Base-by-base conservation (phyloP, 805 yeast species). In the Debaryomyces tyrocola region DNA sequence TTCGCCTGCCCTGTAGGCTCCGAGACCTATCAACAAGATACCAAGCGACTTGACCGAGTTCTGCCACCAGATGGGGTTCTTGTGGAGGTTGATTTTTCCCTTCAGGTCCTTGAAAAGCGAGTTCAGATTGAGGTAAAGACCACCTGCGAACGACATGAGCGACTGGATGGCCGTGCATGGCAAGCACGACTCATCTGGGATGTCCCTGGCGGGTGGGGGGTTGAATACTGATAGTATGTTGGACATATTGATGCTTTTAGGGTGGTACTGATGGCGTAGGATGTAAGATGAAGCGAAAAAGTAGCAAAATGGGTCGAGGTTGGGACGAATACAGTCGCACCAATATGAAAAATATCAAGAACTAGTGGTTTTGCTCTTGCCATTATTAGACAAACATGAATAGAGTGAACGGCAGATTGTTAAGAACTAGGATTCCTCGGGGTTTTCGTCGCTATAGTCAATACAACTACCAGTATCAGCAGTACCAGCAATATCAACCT, bases 11-110 rank as follows among this genome's bases (percentile, higher is more conserved):
- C 77, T 57, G 45, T 57, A 64, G 39, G 66, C 63, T 1, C 73
- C 75, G 27, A 73, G 56, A 1, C 67, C 75, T 33, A 71, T 47
- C 17, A 71, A 55, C 7, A 62, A 58, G 2, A 67, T 49, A 0
- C 77, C 77, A 1, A 55, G 44, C 0, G 64, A 64, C 20, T 64
- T 61, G 1, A 73, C 62, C 2, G 67, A 53, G 33, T 61, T 59
- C 45, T 65, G 73, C 69, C 75, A 73, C 71, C 74, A 65, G 12
- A 61, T 21, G 1, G 77, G 77, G 46, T 73, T 61, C 50, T 68
- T 71, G 10, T 45, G 49, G 8, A 57, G 17, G 47, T 70, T 70
- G 8, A 71, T 56, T 28, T 54, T 55, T 10, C 72, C 72, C n/a
- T 59, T 51, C 29, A 50, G 35, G 43, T 62, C 73, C 35, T 55